Conservation (phyloP, 306 rosid species). For the Vicia sativa region DNA sequence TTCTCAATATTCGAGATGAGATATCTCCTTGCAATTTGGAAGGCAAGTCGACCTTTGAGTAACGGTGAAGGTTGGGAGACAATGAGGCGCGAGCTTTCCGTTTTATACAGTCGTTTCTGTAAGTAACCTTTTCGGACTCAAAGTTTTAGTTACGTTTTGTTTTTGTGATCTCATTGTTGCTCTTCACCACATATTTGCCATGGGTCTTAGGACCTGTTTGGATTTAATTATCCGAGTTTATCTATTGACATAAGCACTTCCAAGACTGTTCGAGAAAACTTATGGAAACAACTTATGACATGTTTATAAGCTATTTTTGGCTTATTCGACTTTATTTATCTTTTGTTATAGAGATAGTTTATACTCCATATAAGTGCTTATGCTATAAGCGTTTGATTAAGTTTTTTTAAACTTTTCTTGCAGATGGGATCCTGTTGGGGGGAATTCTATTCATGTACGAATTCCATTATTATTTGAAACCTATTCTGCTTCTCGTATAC, state of each 20-base stretch:
- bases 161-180: slow-evolving; percentile 24
- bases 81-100: slow-evolving; percentile 98
- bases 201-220: not conserved
- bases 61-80: slow-evolving; percentile 98
- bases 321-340: not conserved
- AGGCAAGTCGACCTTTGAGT: slow-evolving; percentile 87
- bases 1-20: slow-evolving; percentile 99
- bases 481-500: slow-evolving; percentile 81
- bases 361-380: not conserved
- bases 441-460: slow-evolving; percentile 97
- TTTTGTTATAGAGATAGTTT: not conserved
- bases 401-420: slow-evolving; percentile 33
- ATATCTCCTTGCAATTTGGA: slow-evolving; percentile 99
- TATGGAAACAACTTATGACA: not conserved
- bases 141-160: slow-evolving; percentile 22
- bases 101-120: slow-evolving; percentile 97
- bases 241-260: not conserved
- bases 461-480: slow-evolving; percentile 81
- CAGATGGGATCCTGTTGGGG: slow-evolving; percentile 98
- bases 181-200: slow-evolving; percentile 4
- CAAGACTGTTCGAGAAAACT: not conserved
- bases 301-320: not conserved
- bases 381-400: not conserved
- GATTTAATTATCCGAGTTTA: not conserved
- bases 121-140: slow-evolving; percentile 45